Percentiles rank a stretch among this genome's conserved stretches.
Evolutionary conservation across 1,284 basidiomycete genomes (phyloP).

Genomic region (Phylloporus gajari): DNA sequence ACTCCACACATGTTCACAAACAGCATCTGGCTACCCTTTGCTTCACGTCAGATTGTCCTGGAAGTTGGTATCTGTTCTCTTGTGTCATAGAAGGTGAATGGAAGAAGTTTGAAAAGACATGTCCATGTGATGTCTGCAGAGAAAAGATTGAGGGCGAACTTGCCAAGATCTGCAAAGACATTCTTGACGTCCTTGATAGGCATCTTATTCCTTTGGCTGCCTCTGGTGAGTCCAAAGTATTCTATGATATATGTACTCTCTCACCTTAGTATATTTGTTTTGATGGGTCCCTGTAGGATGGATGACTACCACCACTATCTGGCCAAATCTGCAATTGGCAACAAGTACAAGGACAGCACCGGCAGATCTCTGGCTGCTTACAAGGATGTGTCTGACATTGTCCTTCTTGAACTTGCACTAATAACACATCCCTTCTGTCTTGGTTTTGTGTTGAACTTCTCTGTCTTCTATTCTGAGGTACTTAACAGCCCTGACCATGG

Average conservation of each 20-base stretch:
- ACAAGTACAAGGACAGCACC: conserved; percentile 98
- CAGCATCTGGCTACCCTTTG: no score
- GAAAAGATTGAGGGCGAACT: conserved; percentile 99
- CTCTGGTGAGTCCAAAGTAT: conserved; percentile 98
- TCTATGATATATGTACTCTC: conserved; percentile 90
- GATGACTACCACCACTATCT: conserved; percentile 99
- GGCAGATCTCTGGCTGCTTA: conserved; percentile 99
- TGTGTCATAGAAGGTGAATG: no score
- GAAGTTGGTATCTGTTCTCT: no score
- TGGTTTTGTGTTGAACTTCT: conserved; percentile 99
- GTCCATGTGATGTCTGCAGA: no score
- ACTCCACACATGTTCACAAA: no score
- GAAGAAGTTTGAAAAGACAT: no score
- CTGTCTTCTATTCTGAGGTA: conserved; percentile 99
- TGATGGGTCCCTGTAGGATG: conserved; percentile 74
- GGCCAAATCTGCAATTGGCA: conserved; percentile 98
- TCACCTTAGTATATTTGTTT: neutral
- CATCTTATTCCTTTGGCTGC: conserved; percentile 99
- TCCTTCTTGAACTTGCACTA: conserved; percentile 96
- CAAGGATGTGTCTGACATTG: conserved; percentile 99
- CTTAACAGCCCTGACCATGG: conserved; percentile 99
- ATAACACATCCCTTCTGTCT: conserved; percentile 99
- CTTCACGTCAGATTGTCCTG: no score
- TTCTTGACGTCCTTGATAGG: conserved; percentile 98
- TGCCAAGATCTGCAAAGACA: conserved; percentile 99